phyloP scores from a whole-genome alignment of 2,329 filamentous ascomycete species.

The Pseudomassariella vexata region DNA sequence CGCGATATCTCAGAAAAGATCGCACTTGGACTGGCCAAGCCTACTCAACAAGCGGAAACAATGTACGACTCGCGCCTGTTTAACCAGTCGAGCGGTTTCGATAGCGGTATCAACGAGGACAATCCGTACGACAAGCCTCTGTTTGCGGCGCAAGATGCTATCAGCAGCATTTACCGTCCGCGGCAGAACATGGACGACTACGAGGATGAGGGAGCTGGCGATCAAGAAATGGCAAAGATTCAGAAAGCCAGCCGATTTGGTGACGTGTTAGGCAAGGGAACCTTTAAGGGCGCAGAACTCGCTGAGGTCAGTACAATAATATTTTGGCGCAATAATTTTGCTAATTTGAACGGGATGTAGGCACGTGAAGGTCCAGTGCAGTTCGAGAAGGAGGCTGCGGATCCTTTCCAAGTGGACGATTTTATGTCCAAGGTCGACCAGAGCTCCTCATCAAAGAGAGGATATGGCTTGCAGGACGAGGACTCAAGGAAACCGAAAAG shows the following conservation, averaged over 20 bases:
- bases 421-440: slow-evolving; percentile 79
- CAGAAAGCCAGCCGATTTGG: slow-evolving; percentile 77
- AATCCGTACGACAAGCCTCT: slow-evolving; percentile 96
- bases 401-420: slow-evolving; percentile 91
- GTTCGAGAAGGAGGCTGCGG: slow-evolving; percentile 81
- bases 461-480: slow-evolving; percentile 69
- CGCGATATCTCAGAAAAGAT: slow-evolving; percentile 97
- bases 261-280: slow-evolving; percentile 82
- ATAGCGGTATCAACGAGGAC: slow-evolving; percentile 92
- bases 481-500: slow-evolving; percentile 61
- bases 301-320: too few species aligned
- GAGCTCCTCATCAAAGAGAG: slow-evolving; percentile 58
- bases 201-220: slow-evolving; percentile 72
- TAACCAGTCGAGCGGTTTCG: slow-evolving; percentile 88
- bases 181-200: slow-evolving; percentile 68
- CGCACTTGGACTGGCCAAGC: slow-evolving; percentile 88
- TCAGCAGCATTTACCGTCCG: slow-evolving; percentile 89
- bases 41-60: slow-evolving; percentile 81
- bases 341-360: slow-evolving; percentile 34
- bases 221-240: slow-evolving; percentile 81
- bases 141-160: slow-evolving; percentile 91
- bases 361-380: slow-evolving; percentile 86
- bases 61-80: slow-evolving; percentile 98
- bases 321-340: slow-evolving; percentile 7
- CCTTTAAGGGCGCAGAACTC: slow-evolving; percentile 81